Conservation (phyloP, 805 yeast genomes). For the Grigorovia jiainica region DNA sequence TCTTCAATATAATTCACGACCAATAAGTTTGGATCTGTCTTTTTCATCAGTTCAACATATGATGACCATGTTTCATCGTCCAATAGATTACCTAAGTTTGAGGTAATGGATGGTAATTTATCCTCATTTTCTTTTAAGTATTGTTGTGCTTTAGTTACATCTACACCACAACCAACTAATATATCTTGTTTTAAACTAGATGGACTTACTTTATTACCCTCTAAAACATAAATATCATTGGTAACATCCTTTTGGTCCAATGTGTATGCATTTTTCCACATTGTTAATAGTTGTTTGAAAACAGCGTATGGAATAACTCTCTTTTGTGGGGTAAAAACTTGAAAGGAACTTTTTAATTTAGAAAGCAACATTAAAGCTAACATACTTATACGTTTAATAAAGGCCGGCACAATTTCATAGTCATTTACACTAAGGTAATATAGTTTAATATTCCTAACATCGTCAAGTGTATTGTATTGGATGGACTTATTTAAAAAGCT, state of each 20-base stretch:
- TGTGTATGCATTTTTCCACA: slow-evolving; percentile 36
- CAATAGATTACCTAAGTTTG: not conserved
- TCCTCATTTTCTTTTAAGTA: slow-evolving; percentile 29
- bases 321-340: slow-evolving; percentile 19
- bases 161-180: slow-evolving; percentile 21
- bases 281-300: slow-evolving; percentile 37
- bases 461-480: slow-evolving; percentile 29
- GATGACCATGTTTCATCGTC: not conserved
- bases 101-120: slow-evolving; percentile 15
- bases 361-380: slow-evolving; percentile 15
- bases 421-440: slow-evolving; percentile 18
- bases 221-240: slow-evolving; percentile 17
- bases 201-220: slow-evolving; percentile 24
- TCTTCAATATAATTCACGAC: slow-evolving; percentile 3
- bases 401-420: slow-evolving; percentile 17
- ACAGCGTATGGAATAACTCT: slow-evolving; percentile 31
- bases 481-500: slow-evolving; percentile 39
- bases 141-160: slow-evolving; percentile 23
- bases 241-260: slow-evolving; percentile 14
- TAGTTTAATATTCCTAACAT: slow-evolving; percentile 14
- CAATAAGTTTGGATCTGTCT: not conserved
- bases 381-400: slow-evolving; percentile 17
- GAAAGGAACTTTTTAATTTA: slow-evolving; percentile 12
- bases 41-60: not conserved
- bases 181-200: slow-evolving; percentile 17